Evolutionary conservation across 2,329 filamentous ascomycete genomes (phyloP).

Genomic region (Didymella sp.): DNA sequence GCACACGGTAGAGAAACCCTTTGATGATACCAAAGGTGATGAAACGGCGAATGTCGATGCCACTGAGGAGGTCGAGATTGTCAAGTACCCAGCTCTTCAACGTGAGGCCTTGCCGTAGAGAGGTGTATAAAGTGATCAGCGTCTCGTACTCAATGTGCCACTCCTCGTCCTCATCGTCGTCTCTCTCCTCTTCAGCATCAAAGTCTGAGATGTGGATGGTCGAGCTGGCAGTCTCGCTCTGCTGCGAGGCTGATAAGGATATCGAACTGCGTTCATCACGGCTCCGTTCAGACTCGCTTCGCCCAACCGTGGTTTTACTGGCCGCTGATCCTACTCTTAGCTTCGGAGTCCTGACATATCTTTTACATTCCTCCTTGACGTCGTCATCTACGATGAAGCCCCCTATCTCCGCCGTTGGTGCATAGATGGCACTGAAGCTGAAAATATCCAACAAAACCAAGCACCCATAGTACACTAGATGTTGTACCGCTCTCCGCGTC

Average conservation of each 20-base stretch:
- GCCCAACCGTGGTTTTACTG: constrained; percentile 12
- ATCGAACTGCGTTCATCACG: constrained; percentile 31
- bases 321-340: constrained; percentile 30
- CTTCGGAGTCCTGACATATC: constrained; percentile 69
- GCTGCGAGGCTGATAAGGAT: constrained; percentile 33
- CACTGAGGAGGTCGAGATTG: constrained; percentile 73
- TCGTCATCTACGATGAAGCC: constrained; percentile 77
- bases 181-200: constrained; percentile 17
- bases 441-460: constrained; percentile 92
- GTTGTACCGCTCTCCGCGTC: constrained; percentile 83
- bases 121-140: constrained; percentile 83
- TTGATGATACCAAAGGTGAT: constrained; percentile 98
- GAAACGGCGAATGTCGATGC: constrained; percentile 86
- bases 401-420: constrained; percentile 77
- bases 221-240: constrained; percentile 25
- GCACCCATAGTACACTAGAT: constrained; percentile 92
- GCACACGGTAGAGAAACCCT: constrained; percentile 88
- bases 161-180: constrained; percentile 23
- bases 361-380: constrained; percentile 84
- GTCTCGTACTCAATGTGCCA: constrained; percentile 40
- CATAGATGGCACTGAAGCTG: constrained; percentile 91
- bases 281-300: constrained; percentile 29
- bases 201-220: constrained; percentile 26
- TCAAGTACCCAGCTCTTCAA: constrained; percentile 85
- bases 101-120: constrained; percentile 82